Percentiles rank a stretch among this genome's conserved stretches.
These are phyloP conservation scores for Sungouiella thailandica DNA, from an alignment of 805 yeast species.

Conservation along the genomic window DNA sequence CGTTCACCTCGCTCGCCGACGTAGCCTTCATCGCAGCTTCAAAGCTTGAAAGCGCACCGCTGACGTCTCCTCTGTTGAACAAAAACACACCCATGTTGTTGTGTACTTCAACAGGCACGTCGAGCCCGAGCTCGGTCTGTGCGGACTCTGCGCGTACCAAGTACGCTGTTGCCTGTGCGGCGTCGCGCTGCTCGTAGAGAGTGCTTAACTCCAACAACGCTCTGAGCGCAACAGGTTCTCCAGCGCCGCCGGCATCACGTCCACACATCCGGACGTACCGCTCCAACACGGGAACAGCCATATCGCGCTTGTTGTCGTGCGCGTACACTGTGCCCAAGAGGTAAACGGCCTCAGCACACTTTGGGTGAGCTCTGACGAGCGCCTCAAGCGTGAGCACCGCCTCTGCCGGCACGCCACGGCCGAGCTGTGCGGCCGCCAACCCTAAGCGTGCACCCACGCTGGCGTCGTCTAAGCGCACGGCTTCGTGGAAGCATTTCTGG, in stretches of 20 bases:
- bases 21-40: constrained; percentile 42
- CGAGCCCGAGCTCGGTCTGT: constrained; percentile 37
- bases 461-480: constrained; percentile 59
- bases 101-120: constrained; percentile 53
- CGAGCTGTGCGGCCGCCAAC: constrained; percentile 76
- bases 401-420: constrained; percentile 71
- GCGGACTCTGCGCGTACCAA: constrained; percentile 58
- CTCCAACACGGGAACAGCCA: constrained; percentile 63
- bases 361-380: constrained; percentile 59
- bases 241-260: constrained; percentile 31
- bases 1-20: too few relatives aligned
- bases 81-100: constrained; percentile 86
- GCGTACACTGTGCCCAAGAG: constrained; percentile 74
- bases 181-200: constrained; percentile 62
- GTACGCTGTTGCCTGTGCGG: constrained; percentile 61
- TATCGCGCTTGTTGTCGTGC: constrained; percentile 38
- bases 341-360: constrained; percentile 67
- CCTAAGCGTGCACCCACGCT: constrained; percentile 75
- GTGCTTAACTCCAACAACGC: constrained; percentile 68
- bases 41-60: constrained; percentile 54
- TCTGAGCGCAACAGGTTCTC: constrained; percentile 56
- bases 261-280: constrained; percentile 61
- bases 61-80: constrained; percentile 57
- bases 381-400: constrained; percentile 83
- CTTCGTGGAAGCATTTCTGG: constrained; percentile 65